Evolutionary conservation across 257 asterid genomes (phyloP).

Genomic region (Eustoma russellianum): DNA sequence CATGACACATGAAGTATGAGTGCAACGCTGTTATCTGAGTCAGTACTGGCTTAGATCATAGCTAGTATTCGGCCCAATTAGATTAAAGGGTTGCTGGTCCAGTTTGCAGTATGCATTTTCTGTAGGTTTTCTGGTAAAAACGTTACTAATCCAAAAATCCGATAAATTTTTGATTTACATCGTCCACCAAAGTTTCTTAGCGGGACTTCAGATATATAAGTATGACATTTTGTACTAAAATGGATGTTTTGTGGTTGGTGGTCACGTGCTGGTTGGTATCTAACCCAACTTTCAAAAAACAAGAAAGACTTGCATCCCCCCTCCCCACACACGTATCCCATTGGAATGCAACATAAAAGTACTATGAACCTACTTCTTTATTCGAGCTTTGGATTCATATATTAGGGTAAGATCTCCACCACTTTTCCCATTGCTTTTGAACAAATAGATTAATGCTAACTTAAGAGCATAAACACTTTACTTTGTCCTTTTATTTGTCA

Average conservation of each 20-base stretch:
- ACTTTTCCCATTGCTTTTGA: conserved; percentile 9
- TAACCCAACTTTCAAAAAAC: not conserved
- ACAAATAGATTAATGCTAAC: not conserved
- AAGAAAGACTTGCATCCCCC: not conserved
- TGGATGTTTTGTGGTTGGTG: not conserved
- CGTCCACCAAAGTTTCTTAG: no score
- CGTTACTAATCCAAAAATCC: no score
- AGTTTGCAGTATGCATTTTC: no score
- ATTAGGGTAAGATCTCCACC: conserved; percentile 18
- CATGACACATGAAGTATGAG: no score
- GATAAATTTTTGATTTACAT: no score
- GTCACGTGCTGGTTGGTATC: not conserved
- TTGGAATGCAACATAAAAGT: not conserved
- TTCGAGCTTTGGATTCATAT: conserved; percentile 13
- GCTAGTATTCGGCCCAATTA: no score
- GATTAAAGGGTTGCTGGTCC: no score
- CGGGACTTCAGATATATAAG: no score
- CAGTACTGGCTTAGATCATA: no score
- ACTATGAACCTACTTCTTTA: conserved; percentile 8
- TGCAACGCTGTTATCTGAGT: no score
- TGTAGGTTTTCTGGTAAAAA: no score
- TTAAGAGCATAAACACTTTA: conserved; percentile 2
- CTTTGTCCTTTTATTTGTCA: conserved; percentile 7
- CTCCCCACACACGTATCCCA: conserved; percentile 3
- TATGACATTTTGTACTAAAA: no score